Percentiles rank a stretch among this genome's conserved stretches.
These are phyloP conservation scores for Colletotrichum phormii DNA, from an alignment of 2,329 filamentous ascomycete genomes.

Conservation along the genomic window DNA sequence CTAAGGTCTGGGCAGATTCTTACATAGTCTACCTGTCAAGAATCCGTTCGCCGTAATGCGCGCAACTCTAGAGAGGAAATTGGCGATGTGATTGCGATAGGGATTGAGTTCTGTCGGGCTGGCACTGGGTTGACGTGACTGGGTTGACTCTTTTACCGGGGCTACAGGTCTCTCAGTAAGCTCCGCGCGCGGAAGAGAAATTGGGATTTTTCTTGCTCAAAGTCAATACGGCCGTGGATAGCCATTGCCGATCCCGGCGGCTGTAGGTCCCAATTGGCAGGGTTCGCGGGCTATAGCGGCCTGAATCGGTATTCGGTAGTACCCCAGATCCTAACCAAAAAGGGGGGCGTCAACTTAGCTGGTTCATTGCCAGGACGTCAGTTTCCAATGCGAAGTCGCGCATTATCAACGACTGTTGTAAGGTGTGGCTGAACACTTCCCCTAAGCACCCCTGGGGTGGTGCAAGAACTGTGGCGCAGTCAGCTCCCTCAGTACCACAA, in stretches of 20 bases:
- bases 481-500: neutral
- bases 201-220: slow-evolving; percentile 32
- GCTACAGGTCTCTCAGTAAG: slow-evolving; percentile 22
- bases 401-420: neutral
- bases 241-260: slow-evolving; percentile 37
- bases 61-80: neutral
- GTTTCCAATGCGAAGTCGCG: slow-evolving; percentile 8
- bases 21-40: slow-evolving; percentile 17
- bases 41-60: neutral
- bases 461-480: neutral
- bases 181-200: slow-evolving; percentile 36
- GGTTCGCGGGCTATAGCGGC: slow-evolving; percentile 25
- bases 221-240: slow-evolving; percentile 31
- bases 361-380: slow-evolving; percentile 12
- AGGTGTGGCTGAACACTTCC: neutral
- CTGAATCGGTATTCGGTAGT: slow-evolving; percentile 25
- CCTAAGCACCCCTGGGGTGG: too few species aligned
- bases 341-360: slow-evolving; percentile 6
- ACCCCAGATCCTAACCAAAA: slow-evolving; percentile 26
- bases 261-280: slow-evolving; percentile 25
- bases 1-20: neutral
- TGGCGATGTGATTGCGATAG: neutral
- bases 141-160: slow-evolving; percentile 18
- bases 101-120: neutral
- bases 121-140: neutral